Evolutionary conservation across 2,329 filamentous ascomycete genomes (phyloP), one percentile per base, ranked within the genome.

Genomic region (Pseudonectria foliicola): DNA sequence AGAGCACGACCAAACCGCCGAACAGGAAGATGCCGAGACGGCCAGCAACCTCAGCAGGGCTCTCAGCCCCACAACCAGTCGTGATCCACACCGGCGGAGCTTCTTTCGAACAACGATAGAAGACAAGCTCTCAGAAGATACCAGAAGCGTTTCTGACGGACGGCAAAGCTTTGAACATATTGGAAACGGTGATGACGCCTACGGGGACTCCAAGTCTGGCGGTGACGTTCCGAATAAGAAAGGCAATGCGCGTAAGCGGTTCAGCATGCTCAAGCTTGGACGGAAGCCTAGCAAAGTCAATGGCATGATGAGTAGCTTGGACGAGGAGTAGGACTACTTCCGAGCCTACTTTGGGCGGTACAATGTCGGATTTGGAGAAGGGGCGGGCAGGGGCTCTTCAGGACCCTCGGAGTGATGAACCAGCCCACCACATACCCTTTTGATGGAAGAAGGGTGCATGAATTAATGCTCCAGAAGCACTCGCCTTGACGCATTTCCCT

Each of bases 241-340:
- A 34, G 75, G 74, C 25, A 82, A 79, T 38, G 75, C 93, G 46
- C 78, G 81, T 62, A 90, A 87, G 64, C 67, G 87, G 52, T 68
- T 93, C 46, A 92, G 85, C 56, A 67, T 88, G 50, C 67, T 93
- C 52, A 85, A 82, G 56, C 70, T 88, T 33, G 80, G 82, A 21
- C 81, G 79, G 57, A 86, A 84, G 63, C 66, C 66, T 29, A 77
- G 73, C 53, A 80, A 77, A 56, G 64, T 59, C 31, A 67, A 59
- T 41, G 67, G 59, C 18, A 53, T 62, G 40, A 75, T 76, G 72
- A 66, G 65, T 34, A 71, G 70, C 44, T 55, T 77, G 42, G 66
- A 74, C 35, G 73, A 77, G 54, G 73, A 77, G 57, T 73, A 64
- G 62, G 45, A 53, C 44, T 52, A 50, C 52, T 54, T 57, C 42